Percentiles rank a stretch among this genome's conserved stretches.
Conservation (phyloP, 1,284 basidiomycete species). For the Neonothopanus nambi region DNA sequence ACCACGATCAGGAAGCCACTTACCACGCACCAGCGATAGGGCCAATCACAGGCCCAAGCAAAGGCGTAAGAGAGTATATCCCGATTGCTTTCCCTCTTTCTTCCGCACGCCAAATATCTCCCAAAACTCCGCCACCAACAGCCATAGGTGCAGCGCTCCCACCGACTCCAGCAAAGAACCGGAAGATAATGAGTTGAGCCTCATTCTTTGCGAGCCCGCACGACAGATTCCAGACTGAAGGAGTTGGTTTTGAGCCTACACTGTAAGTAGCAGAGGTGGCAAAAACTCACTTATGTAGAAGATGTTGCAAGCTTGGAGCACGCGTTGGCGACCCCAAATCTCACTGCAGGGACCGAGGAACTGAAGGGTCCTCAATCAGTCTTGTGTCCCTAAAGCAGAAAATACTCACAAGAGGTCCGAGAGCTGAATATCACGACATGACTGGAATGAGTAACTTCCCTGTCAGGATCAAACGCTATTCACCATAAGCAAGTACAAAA, state of each 20-base stretch:
- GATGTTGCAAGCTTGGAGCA: constrained; percentile 41
- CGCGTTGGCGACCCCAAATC: constrained; percentile 32
- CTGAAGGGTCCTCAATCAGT: too few relatives aligned
- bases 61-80: constrained; percentile 65
- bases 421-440: constrained; percentile 21
- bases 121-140: constrained; percentile 68
- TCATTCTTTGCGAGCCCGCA: constrained; percentile 65
- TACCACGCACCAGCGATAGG: constrained; percentile 64
- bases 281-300: constrained; percentile 34
- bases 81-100: constrained; percentile 68
- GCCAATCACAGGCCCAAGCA: constrained; percentile 65
- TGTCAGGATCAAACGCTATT: too few relatives aligned
- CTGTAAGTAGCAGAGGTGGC: too few relatives aligned
- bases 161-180: constrained; percentile 63
- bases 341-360: constrained; percentile 52
- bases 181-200: constrained; percentile 60
- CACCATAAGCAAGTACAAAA: constrained; percentile 16
- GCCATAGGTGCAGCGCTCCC: constrained; percentile 58
- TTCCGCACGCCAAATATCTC: constrained; percentile 68
- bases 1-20: constrained; percentile 37
- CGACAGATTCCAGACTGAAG: constrained; percentile 60
- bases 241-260: too few relatives aligned
- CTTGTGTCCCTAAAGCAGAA: background rate
- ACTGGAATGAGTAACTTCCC: background rate
- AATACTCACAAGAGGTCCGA: constrained; percentile 39